Conservation (phyloP, 2,329 filamentous ascomycete species). For the Paraconiothyrium sp. region DNA sequence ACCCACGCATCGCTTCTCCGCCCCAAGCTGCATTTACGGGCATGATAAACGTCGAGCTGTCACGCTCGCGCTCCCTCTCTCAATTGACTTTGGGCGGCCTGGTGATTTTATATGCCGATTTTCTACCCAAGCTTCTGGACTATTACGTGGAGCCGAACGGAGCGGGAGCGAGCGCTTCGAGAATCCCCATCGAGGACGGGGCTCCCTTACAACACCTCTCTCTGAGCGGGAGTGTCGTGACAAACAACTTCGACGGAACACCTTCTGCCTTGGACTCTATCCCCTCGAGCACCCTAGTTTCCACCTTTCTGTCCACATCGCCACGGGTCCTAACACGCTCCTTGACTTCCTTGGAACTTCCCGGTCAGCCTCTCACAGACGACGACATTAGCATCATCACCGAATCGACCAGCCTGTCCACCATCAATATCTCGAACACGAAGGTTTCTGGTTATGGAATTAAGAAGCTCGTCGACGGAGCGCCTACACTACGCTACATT, state of each 20-base stretch:
- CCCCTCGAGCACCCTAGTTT: neutral
- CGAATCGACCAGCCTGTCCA: slow-evolving; percentile 28
- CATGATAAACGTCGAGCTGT: neutral
- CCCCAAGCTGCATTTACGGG: neutral
- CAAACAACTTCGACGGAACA: neutral
- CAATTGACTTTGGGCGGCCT: neutral
- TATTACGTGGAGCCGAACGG: neutral
- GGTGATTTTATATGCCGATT: neutral
- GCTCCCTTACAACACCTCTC: slow-evolving; percentile 3
- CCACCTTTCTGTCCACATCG: slow-evolving; percentile 24
- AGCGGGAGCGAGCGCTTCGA: neutral
- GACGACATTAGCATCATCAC: slow-evolving; percentile 27
- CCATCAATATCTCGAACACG: slow-evolving; percentile 49
- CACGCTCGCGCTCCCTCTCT: neutral
- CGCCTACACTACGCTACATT: slow-evolving; percentile 40
- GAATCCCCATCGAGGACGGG: neutral
- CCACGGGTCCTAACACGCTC: slow-evolving; percentile 35
- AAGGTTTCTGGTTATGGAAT: slow-evolving; percentile 54
- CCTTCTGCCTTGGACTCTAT: neutral
- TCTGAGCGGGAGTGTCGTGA: neutral
- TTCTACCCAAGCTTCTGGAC: neutral
- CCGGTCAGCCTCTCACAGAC: slow-evolving; percentile 36
- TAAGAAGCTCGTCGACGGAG: slow-evolving; percentile 46
- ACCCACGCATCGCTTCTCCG: neutral
- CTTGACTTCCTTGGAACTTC: slow-evolving; percentile 28